Conservation (phyloP, 2,329 filamentous ascomycete genomes). For the Acrocalymma vagum region DNA sequence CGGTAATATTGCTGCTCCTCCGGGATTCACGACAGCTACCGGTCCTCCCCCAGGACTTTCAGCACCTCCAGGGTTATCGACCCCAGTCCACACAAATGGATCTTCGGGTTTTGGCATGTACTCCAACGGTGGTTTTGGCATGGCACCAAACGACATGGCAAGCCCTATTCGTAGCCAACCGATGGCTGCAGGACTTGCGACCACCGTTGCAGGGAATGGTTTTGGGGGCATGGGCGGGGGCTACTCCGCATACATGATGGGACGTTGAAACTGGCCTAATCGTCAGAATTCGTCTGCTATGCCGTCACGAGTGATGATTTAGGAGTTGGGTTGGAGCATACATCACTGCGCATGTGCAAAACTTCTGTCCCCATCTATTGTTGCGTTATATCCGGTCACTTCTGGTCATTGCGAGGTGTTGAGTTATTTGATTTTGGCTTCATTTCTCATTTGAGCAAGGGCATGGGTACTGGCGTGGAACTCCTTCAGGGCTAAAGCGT, state of each 20-base stretch:
- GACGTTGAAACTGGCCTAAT: slow-evolving; percentile 37
- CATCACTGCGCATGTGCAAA: slow-evolving; percentile 39
- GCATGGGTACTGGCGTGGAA: slow-evolving; percentile 51
- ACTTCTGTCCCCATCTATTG: slow-evolving; percentile 43
- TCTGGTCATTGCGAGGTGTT: slow-evolving; percentile 54
- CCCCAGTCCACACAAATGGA: slow-evolving; percentile 38
- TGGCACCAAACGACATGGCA: slow-evolving; percentile 44
- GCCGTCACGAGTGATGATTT: slow-evolving; percentile 45
- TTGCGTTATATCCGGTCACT: slow-evolving; percentile 51
- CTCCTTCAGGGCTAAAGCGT: slow-evolving; percentile 41
- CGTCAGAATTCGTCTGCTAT: slow-evolving; percentile 26
- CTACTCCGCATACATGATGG: slow-evolving; percentile 52
- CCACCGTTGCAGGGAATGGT: slow-evolving; percentile 38
- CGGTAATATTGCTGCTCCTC: slow-evolving; percentile 60
- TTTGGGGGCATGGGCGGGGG: slow-evolving; percentile 39
- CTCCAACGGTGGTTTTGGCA: slow-evolving; percentile 46
- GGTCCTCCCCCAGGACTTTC: slow-evolving; percentile 84
- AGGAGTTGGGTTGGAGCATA: slow-evolving; percentile 43
- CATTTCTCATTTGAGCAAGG: slow-evolving; percentile 45
- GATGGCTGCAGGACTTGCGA: slow-evolving; percentile 43
- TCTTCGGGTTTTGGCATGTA: slow-evolving; percentile 46
- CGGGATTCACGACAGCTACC: slow-evolving; percentile 71
- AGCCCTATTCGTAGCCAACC: slow-evolving; percentile 33
- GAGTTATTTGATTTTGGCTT: slow-evolving; percentile 41
- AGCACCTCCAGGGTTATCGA: slow-evolving; percentile 74